Conservation (phyloP, 768 basidiomycete species). For the Termitomyces sp. region DNA sequence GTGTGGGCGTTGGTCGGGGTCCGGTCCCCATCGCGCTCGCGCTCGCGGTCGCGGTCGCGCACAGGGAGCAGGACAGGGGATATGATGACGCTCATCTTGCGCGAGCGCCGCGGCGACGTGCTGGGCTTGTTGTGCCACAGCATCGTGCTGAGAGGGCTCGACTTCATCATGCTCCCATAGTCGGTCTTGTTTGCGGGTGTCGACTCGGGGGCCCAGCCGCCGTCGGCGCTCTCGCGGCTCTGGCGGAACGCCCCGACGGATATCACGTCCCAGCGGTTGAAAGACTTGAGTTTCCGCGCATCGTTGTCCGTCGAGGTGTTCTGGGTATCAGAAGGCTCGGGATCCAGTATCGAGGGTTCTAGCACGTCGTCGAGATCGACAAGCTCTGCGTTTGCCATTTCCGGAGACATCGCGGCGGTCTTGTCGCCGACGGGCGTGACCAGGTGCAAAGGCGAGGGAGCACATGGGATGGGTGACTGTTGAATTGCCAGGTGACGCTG, state of each 20-base stretch:
- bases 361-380: conserved; percentile 73
- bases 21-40: conserved; percentile 41
- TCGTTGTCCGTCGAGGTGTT: conserved; percentile 27
- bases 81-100: conserved; percentile 28
- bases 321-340: conserved; percentile 35
- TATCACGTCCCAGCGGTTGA: conserved; percentile 70
- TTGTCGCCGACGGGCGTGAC: conserved; percentile 8
- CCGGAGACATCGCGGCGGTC: conserved; percentile 21
- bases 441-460: conserved; percentile 15
- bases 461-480: conserved; percentile 18
- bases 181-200: conserved; percentile 27
- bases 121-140: conserved; percentile 40
- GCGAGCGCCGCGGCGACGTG: conserved; percentile 19
- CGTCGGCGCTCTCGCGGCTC: conserved; percentile 33
- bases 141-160: conserved; percentile 50
- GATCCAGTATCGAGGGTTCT: conserved; percentile 65
- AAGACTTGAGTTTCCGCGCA: conserved; percentile 35
- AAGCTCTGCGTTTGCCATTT: conserved; percentile 39
- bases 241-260: conserved; percentile 70
- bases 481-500: conserved; percentile 25
- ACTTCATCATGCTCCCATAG: conserved; percentile 46
- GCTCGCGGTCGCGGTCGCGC: conserved; percentile 32
- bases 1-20: conserved; percentile 38
- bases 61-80: conserved; percentile 50
- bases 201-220: conserved; percentile 32